A percentile compares a stretch with the other conserved stretches of the same genome.
These are phyloP conservation scores for Silene vulgaris DNA, from an alignment of 179 eudicot species.

Conservation along the genomic window DNA sequence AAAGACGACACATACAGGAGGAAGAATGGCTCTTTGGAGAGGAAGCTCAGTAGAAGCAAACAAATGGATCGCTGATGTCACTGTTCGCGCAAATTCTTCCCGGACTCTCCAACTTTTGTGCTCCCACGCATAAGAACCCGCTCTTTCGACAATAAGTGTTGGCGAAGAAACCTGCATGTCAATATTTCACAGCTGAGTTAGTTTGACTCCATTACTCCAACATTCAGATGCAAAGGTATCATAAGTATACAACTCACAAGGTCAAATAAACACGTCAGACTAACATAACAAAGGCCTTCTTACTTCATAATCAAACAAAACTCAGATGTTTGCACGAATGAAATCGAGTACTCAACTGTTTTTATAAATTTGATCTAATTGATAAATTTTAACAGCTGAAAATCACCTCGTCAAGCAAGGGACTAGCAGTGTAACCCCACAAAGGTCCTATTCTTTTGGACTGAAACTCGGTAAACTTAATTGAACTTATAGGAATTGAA, in stretches of 20 bases:
- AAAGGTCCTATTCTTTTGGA: too few species aligned
- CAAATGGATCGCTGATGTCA: slow-evolving; percentile 79
- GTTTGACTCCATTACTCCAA: not conserved
- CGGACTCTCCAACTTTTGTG: slow-evolving; percentile 98
- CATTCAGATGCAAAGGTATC: not conserved
- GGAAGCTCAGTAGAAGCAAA: slow-evolving; percentile 97
- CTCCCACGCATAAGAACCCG: slow-evolving; percentile 89
- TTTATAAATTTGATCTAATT: too few species aligned
- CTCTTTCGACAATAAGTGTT: slow-evolving; percentile 91
- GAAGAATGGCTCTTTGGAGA: slow-evolving; percentile 93
- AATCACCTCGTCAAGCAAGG: too few species aligned
- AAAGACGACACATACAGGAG: slow-evolving; percentile 53
- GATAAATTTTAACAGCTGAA: too few species aligned
- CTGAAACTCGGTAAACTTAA: too few species aligned
- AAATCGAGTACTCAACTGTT: too few species aligned
- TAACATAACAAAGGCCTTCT: not conserved
- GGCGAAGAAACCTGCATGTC: slow-evolving; percentile 84
- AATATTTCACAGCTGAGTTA: not conserved
- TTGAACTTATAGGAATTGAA: too few species aligned
- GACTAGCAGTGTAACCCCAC: too few species aligned
- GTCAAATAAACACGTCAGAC: not conserved
- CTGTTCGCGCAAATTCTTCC: slow-evolving; percentile 95
- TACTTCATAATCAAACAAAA: too few species aligned
- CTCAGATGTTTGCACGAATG: too few species aligned
- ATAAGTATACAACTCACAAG: slow-evolving; percentile 10